Base-by-base conservation (phyloP, 2,329 filamentous ascomycete genomes). In the Sporothrix mexicana region DNA sequence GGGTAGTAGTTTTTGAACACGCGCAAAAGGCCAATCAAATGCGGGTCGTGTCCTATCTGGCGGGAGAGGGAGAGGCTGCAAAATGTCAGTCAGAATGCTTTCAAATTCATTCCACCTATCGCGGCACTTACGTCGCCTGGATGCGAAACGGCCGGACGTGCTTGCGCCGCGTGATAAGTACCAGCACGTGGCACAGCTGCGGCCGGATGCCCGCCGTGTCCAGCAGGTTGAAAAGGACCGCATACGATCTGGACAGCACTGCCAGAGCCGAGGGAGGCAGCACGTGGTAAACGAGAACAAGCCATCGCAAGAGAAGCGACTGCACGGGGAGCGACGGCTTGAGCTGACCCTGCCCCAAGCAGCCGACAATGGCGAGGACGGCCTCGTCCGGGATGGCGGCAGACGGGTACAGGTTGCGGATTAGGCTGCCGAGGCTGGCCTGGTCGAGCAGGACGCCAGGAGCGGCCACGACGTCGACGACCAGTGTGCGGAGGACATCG, bases 1-100 rank as follows among this genome's bases (percentile, higher is more conserved):
- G 94, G 93, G 78, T 95, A 97, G 80, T 95, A 97, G 79, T 95
- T 93, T 79, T 96, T 96, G 83, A 91, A 97, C n/a, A 95, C 89
- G 72, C 92, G 88, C 68, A 97, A 83, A 20, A 97, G 84, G 2
- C 92, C 92, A 51, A 92, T 86, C 49, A 97, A 83, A 69, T 90
- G 87, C 67, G 91, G 91, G 72, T 97, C 94, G 77, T 92, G 92
- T 20, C 91, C 91, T 4, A 85, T 87, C 77, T 89, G 87, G 59
- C 88, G 82, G 2, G 88, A 87, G 47, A 91, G 79, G 51, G 84
- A 84, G 75, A 91, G 83, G 68, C 88, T 91, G 69, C 12, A 45
- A 7, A 36, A 13, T 10, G 72, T 79, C 36, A 79, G 66, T 67
- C 4, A 30, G 30, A 7, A 23, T 15, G 23, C 30, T 20, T 41